Base-by-base conservation (phyloP, 73 alveolate genomes). In the Paramecium pentaurelia region DNA sequence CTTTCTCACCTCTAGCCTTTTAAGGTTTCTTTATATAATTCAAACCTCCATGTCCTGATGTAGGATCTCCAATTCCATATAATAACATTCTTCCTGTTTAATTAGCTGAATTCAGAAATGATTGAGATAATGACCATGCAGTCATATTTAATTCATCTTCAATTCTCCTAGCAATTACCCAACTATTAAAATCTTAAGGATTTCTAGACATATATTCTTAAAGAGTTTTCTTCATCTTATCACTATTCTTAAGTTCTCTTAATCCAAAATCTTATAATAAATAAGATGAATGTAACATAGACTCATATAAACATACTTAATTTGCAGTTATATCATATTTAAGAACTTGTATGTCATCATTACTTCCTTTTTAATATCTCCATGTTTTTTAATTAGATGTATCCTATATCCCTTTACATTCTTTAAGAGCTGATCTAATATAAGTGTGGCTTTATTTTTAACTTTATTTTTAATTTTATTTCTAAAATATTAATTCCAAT, bases 51-150 rank as follows among this genome's bases (percentile, higher is more conserved):
- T 97, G 94, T n/a, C 99, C 99, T 86, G 97, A 97, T 1, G 99
- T 95, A 2, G 99, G 99, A 92, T 98, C 99, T 27, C 99, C 99
- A 28, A 98, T 94, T 12, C 99, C 99, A 86, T 95, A 97, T n/a
- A 98, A 91, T 93, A 96, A 92, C 96, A 98, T 94, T 98, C 95
- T 97, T 30, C 99, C 99, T 89, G 96, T 92, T 14, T 95, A 93
- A 84, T 93, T 95, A 40, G 96, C 96, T 64, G 97, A 92, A 71
- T 93, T 95, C 59, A 95, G 68, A 93, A 93, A 97, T 60, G 95
- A 95, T 42, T 95, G 96, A 1, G 99, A 95, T 60, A 97, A 94
- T 64, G 98, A 97, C 99, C 99, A 98, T 10, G 99, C 99, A 59
- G 99, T 97, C 28, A 98, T 94, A 38, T 97, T 96, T 88, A 98